Percentiles rank a stretch among this genome's conserved stretches.
Conservation (phyloP, 2,329 filamentous ascomycete species). For the Fulvia fulva region DNA sequence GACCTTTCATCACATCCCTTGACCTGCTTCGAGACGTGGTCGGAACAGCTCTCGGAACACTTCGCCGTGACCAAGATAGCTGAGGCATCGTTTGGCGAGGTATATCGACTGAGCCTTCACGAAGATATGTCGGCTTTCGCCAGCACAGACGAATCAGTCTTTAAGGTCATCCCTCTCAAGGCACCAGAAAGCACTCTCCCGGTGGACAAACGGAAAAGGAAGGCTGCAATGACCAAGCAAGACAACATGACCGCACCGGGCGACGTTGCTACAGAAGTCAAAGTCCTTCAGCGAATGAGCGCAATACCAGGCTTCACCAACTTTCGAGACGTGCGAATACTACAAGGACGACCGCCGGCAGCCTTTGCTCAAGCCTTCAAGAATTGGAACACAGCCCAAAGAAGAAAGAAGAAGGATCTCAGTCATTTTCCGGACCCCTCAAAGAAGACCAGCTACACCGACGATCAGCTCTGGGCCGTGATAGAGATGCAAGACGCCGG, state of each 20-base stretch:
- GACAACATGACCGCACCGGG: conserved; percentile 43
- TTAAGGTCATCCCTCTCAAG: conserved; percentile 44
- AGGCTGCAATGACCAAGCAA: conserved; percentile 41
- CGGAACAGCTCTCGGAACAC: conserved; percentile 37
- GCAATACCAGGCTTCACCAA: conserved; percentile 60
- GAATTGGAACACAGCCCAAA: conserved; percentile 41
- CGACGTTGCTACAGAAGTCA: conserved; percentile 46
- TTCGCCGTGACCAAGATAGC: conserved; percentile 58
- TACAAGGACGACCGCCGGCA: conserved; percentile 53
- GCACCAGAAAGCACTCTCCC: conserved; percentile 39
- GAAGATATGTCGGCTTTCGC: conserved; percentile 26
- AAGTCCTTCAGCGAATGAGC: conserved; percentile 55
- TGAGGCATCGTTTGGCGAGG: conserved; percentile 64
- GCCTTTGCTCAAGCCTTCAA: conserved; percentile 48
- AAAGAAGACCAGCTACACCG: conserved; percentile 50
- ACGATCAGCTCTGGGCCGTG: conserved; percentile 59
- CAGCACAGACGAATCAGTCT: conserved; percentile 41
- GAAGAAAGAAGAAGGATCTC: conserved; percentile 36
- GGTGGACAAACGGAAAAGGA: conserved; percentile 47
- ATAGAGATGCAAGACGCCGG: conserved; percentile 65
- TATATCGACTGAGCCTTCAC: conserved; percentile 53
- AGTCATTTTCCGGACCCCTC: conserved; percentile 56
- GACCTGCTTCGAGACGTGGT: conserved; percentile 41
- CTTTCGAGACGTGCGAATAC: conserved; percentile 56
- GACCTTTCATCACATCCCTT: conserved; percentile 31